phyloP scores from a whole-genome alignment of 257 asterid genomes.

The Thymus mandschuricus region DNA sequence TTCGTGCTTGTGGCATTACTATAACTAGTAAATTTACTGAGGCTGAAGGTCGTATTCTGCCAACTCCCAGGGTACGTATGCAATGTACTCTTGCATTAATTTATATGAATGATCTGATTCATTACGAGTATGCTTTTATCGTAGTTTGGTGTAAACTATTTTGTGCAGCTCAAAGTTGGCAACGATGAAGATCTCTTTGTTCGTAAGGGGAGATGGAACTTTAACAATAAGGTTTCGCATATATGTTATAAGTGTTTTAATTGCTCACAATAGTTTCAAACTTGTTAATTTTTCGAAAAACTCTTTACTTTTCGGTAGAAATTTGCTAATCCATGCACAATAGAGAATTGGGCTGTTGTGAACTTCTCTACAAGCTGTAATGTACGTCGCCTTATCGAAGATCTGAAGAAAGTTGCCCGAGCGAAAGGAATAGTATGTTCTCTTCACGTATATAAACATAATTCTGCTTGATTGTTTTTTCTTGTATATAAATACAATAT shows the following conservation, averaged over 20 bases:
- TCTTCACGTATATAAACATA: no score
- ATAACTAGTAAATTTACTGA: slow-evolving; percentile 65
- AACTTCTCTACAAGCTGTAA: slow-evolving; percentile 95
- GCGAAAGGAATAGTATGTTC: slow-evolving; percentile 80
- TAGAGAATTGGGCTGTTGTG: slow-evolving; percentile 87
- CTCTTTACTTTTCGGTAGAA: slow-evolving; percentile 44
- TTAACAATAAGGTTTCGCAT: slow-evolving; percentile 63
- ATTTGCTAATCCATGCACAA: slow-evolving; percentile 60
- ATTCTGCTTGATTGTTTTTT: not conserved
- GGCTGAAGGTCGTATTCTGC: slow-evolving; percentile 85
- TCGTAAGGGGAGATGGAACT: slow-evolving; percentile 90
- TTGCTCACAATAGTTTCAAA: no score
- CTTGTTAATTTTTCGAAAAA: not conserved
- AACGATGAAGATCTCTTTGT: slow-evolving; percentile 80
- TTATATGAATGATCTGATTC: no score
- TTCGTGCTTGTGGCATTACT: slow-evolving; percentile 74
- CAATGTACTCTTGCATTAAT: not conserved
- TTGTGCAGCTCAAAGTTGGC: slow-evolving; percentile 75
- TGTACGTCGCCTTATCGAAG: slow-evolving; percentile 53
- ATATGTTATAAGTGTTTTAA: not conserved
- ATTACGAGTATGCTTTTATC: not conserved
- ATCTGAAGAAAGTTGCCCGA: slow-evolving; percentile 65
- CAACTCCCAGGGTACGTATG: slow-evolving; percentile 64
- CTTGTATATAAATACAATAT: not conserved
- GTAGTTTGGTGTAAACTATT: no score